These are phyloP conservation scores for Phytophthora idaei DNA, from an alignment of 352 stramenopile species.

Conservation along the genomic window DNA sequence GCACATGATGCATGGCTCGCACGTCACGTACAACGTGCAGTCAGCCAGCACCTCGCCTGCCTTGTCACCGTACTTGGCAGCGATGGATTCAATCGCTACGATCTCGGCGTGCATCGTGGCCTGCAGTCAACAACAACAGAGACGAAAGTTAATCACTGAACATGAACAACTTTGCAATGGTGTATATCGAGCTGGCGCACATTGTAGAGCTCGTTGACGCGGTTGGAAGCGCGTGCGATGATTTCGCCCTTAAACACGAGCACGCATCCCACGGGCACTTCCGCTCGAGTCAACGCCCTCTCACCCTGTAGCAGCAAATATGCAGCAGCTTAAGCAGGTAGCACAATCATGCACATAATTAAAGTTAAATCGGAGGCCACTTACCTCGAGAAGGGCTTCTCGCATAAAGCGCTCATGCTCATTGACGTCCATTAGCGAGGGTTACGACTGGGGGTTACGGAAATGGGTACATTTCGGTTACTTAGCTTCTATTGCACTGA, in stretches of 20 bases:
- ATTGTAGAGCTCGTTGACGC: constrained; percentile 90
- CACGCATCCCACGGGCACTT: constrained; percentile 93
- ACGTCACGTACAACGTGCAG: constrained; percentile 89
- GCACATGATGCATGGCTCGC: constrained; percentile 96
- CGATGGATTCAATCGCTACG: constrained; percentile 88
- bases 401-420: constrained; percentile 72
- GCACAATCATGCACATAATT: neutral
- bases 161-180: neutral
- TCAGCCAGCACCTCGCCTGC: constrained; percentile 55
- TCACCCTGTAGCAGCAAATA: constrained; percentile 58
- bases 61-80: constrained; percentile 46
- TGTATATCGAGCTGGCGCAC: constrained; percentile 32
- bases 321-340: constrained; percentile 1
- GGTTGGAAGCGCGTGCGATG: constrained; percentile 84
- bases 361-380: neutral
- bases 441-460: constrained; percentile 18
- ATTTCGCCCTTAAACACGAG: constrained; percentile 85
- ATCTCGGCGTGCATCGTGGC: constrained; percentile 92
- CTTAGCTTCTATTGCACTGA: constrained; percentile 6
- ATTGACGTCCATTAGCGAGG: constrained; percentile 25
- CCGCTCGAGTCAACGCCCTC: constrained; percentile 69
- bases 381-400: constrained; percentile 73
- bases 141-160: neutral
- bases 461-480: constrained; percentile 15
- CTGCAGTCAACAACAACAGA: constrained; percentile 32